A percentile compares a stretch with the other conserved stretches of the same genome.
Conservation (phyloP, 441 rosid genomes). For the Euphorbia schlechtendalii region DNA sequence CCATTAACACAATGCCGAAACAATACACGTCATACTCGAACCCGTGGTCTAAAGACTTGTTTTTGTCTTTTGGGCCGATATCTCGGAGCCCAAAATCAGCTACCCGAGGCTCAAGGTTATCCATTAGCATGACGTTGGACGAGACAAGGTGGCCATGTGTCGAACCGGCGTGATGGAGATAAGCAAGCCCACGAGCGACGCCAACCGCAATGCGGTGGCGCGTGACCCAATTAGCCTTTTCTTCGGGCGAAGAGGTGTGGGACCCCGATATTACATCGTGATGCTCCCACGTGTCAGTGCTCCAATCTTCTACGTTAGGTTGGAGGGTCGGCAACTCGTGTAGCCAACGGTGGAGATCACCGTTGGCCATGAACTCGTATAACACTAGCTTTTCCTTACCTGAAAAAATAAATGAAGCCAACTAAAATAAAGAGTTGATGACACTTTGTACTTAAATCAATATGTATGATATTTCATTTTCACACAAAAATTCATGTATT, state of each 20-base stretch:
- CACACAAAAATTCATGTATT: constrained; percentile 8
- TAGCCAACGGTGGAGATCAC: constrained; percentile 86
- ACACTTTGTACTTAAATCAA: not conserved
- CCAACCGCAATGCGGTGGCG: constrained; percentile 83
- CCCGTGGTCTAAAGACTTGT: not conserved
- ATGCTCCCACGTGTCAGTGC: constrained; percentile 80
- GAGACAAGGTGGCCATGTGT: constrained; percentile 74
- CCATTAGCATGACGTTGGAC: constrained; percentile 67
- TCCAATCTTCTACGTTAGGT: constrained; percentile 91
- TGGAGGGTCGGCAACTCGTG: constrained; percentile 84
- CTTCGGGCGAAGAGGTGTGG: constrained; percentile 38
- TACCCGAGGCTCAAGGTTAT: constrained; percentile 65
- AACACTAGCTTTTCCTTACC: constrained; percentile 79
- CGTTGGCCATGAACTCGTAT: constrained; percentile 77
- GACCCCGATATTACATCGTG: constrained; percentile 24
- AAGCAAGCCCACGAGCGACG: constrained; percentile 78
- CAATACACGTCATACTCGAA: constrained; percentile 50
- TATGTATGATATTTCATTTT: not conserved
- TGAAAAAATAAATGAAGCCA: constrained; percentile 4
- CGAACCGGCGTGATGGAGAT: constrained; percentile 78
- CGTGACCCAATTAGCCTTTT: constrained; percentile 59
- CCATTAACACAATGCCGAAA: constrained; percentile 62
- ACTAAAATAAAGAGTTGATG: not conserved
- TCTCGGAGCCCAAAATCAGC: constrained; percentile 58
- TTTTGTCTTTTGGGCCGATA: constrained; percentile 13